Evolutionary conservation across 1,284 basidiomycete species (phyloP).

Genomic region (Tausonia pullulans): DNA sequence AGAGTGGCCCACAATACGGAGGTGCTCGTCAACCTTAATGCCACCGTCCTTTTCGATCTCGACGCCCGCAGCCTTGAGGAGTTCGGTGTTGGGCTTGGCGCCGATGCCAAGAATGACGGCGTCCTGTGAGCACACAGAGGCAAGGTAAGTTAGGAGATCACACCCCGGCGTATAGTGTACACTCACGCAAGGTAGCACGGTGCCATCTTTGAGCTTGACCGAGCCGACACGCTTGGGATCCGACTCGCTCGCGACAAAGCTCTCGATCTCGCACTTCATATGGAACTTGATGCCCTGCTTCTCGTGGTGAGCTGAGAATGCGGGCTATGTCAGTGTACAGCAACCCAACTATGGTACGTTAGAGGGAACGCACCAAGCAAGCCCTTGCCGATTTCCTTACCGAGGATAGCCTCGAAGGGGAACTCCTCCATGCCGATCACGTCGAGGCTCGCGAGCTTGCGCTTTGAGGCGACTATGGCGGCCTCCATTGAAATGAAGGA

Average conservation of each 20-base stretch:
- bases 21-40: slow-evolving; percentile 65
- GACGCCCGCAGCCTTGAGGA: slow-evolving; percentile 56
- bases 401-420: slow-evolving; percentile 72
- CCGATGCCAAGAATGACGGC: slow-evolving; percentile 82
- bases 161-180: not conserved
- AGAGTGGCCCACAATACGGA: slow-evolving; percentile 52
- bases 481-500: slow-evolving; percentile 93
- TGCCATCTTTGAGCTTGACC: slow-evolving; percentile 58
- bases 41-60: slow-evolving; percentile 65
- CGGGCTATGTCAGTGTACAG: no score
- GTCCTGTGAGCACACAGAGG: slow-evolving; percentile 29
- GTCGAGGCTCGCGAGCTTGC: slow-evolving; percentile 48
- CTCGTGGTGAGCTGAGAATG: slow-evolving; percentile 32
- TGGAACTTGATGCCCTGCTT: slow-evolving; percentile 65
- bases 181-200: slow-evolving; percentile 49
- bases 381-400: slow-evolving; percentile 65
- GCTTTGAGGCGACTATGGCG: slow-evolving; percentile 60
- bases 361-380: slow-evolving; percentile 53
- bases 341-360: no score
- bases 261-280: slow-evolving; percentile 45
- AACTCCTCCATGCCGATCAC: slow-evolving; percentile 67
- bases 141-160: not conserved
- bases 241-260: slow-evolving; percentile 49
- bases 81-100: slow-evolving; percentile 72
- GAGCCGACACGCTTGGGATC: slow-evolving; percentile 31